These are phyloP conservation scores for Yamadazyma mexicana DNA, from an alignment of 1,139 yeast genomes.

Conservation along the genomic window DNA sequence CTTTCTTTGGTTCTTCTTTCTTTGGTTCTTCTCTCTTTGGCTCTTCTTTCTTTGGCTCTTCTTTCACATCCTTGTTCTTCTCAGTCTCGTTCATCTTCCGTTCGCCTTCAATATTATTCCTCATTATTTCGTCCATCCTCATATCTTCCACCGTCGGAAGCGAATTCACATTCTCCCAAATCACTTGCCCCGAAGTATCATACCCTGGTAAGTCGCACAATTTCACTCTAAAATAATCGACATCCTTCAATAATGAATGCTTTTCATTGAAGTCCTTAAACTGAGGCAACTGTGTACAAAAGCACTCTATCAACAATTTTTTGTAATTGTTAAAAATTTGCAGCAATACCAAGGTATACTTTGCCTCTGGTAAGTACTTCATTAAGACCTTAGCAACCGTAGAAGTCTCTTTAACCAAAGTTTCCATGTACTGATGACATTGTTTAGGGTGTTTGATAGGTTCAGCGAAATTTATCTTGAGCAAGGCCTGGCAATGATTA, in stretches of 20 bases:
- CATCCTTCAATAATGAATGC: conserved; percentile 56
- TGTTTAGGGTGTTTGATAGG: conserved; percentile 42
- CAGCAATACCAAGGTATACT: conserved; percentile 50
- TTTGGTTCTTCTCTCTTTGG: background rate
- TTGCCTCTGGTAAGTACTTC: conserved; percentile 55
- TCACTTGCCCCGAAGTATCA: conserved; percentile 63
- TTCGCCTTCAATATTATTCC: conserved; percentile 31
- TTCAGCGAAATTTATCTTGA: conserved; percentile 51
- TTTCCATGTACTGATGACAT: conserved; percentile 65
- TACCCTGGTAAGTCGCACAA: conserved; percentile 61
- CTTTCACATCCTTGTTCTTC: background rate
- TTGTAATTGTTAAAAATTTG: conserved; percentile 64
- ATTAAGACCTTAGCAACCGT: conserved; percentile 63
- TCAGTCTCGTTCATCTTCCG: conserved; percentile 1
- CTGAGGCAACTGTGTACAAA: conserved; percentile 48
- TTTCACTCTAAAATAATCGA: conserved; percentile 65
- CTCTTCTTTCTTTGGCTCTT: background rate
- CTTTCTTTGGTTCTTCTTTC: background rate
- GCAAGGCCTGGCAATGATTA: conserved; percentile 47
- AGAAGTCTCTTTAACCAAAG: conserved; percentile 63
- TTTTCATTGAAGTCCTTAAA: conserved; percentile 56
- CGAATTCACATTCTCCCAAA: conserved; percentile 64
- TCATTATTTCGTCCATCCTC: conserved; percentile 49
- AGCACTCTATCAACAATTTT: conserved; percentile 54
- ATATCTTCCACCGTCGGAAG: conserved; percentile 53